Evolutionary conservation across 2,329 filamentous ascomycete species (phyloP).

Genomic region (Phoma herbarum): DNA sequence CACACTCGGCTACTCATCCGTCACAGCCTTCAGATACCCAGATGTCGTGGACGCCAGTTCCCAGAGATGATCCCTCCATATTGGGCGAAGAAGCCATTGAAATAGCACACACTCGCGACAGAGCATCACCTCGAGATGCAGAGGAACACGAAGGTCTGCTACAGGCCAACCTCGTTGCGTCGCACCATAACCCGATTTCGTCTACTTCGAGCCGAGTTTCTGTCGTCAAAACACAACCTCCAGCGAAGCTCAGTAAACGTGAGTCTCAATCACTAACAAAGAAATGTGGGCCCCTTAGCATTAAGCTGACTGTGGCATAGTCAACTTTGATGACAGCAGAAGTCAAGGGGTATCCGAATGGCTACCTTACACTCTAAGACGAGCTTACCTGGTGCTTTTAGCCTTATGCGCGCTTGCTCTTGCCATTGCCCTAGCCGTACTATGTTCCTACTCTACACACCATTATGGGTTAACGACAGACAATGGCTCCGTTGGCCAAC

Average conservation of each 20-base stretch:
- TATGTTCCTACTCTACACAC: background rate
- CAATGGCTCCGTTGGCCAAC: background rate
- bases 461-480: background rate
- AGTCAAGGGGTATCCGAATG: background rate
- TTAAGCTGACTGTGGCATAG: background rate
- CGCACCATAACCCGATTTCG: background rate
- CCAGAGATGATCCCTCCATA: background rate
- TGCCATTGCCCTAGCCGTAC: background rate
- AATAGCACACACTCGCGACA: background rate
- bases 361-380: background rate
- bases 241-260: background rate
- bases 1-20: background rate
- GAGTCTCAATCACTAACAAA: background rate
- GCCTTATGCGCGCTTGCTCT: background rate
- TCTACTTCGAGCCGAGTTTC: background rate
- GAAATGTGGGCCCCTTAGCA: background rate
- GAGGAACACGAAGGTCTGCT: background rate
- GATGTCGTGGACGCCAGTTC: background rate
- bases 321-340: background rate
- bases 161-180: background rate
- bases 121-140: background rate
- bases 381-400: background rate
- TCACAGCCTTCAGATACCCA: background rate
- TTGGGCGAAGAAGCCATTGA: background rate
- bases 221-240: background rate